These are phyloP conservation scores for Hapsidospora chrysogenum DNA, from an alignment of 495 filamentous ascomycete genomes.

Conservation along the genomic window DNA sequence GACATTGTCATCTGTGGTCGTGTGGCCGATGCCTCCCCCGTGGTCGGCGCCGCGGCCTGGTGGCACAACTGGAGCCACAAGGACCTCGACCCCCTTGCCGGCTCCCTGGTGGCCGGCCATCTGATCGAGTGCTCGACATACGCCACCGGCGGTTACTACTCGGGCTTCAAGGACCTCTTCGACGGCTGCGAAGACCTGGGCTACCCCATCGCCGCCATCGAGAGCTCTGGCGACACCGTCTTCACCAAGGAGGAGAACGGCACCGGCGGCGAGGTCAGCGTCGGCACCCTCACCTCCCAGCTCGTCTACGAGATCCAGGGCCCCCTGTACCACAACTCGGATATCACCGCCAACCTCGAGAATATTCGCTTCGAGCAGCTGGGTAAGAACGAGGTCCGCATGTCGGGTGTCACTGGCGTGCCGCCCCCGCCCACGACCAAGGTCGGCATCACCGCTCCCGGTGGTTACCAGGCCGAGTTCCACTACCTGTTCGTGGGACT, in stretches of 20 bases:
- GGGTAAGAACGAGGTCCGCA: conserved; percentile 12
- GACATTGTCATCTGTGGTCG: conserved; percentile 37
- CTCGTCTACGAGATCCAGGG: conserved; percentile 47
- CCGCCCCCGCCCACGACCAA: conserved; percentile 16
- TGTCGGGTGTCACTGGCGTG: conserved; percentile 15
- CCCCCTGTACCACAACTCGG: conserved; percentile 38
- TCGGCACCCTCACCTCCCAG: conserved; percentile 19
- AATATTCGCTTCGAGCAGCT: conserved; percentile 14
- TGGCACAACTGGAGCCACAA: conserved; percentile 31
- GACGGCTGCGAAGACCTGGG: conserved; percentile 30
- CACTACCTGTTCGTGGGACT: background rate
- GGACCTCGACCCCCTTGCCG: conserved; percentile 31
- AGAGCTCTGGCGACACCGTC: conserved; percentile 26
- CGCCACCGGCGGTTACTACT: conserved; percentile 39
- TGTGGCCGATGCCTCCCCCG: conserved; percentile 31
- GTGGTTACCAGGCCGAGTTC: conserved; percentile 3
- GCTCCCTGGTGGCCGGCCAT: conserved; percentile 35
- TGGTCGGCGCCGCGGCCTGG: conserved; percentile 22
- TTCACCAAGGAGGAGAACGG: conserved; percentile 8
- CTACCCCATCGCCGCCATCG: conserved; percentile 42
- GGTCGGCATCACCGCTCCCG: background rate
- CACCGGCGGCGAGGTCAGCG: conserved; percentile 7
- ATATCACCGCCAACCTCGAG: conserved; percentile 25
- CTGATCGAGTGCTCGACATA: conserved; percentile 40
- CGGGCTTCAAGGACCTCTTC: conserved; percentile 34